Evolutionary conservation across 176 grass and related monocot genomes (phyloP).

Genomic region (Thinopyrum elongatum): DNA sequence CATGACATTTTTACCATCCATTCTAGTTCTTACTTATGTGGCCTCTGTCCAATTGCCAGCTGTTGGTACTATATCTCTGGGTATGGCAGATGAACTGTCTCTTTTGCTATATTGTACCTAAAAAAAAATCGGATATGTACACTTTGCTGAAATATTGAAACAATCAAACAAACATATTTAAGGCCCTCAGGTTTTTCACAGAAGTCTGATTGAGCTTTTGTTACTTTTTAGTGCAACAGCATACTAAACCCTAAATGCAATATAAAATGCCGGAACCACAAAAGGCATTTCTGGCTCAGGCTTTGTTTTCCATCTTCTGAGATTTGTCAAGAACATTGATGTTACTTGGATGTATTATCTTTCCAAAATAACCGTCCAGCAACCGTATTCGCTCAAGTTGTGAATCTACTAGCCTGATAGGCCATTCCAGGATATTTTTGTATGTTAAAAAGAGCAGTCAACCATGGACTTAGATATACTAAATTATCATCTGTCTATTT

Average conservation of each 20-base stretch:
- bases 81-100: not conserved
- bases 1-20: not conserved
- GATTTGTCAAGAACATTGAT: not conserved
- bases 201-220: not conserved
- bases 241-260: not conserved
- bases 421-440: not conserved
- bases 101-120: constrained; percentile 8
- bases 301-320: not conserved
- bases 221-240: not conserved
- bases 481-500: not conserved
- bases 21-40: not conserved
- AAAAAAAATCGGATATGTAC: not conserved
- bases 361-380: not conserved
- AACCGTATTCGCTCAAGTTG: not conserved
- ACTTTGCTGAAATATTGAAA: constrained; percentile 6
- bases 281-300: not conserved
- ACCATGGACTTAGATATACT: not conserved
- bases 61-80: not conserved
- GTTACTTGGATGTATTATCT: not conserved
- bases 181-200: not conserved
- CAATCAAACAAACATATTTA: constrained; percentile 5
- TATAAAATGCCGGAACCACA: not conserved
- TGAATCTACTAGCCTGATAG: not conserved
- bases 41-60: not conserved
- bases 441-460: not conserved